Evolutionary conservation across 2,329 filamentous ascomycete species (phyloP).

Genomic region (Aspergillus oerlinghausenensis): DNA sequence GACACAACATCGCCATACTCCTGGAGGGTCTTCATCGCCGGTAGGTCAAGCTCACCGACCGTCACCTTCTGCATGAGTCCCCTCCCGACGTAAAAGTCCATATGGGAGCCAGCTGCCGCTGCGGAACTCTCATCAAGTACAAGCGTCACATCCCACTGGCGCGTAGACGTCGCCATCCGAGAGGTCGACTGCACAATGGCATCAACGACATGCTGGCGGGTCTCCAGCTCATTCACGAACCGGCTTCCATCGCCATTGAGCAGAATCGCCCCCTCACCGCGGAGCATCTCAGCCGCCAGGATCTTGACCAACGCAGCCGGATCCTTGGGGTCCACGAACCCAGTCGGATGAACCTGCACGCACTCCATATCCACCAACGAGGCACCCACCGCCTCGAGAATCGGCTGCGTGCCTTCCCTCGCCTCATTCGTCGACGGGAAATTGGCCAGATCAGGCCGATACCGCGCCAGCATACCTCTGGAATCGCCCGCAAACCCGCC

Average conservation of each 20-base stretch:
- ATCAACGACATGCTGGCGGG: slow-evolving; percentile 52
- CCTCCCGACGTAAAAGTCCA: slow-evolving; percentile 62
- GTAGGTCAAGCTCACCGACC: slow-evolving; percentile 45
- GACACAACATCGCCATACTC: slow-evolving; percentile 47
- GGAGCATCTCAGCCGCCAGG: slow-evolving; percentile 58
- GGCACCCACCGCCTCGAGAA: slow-evolving; percentile 39
- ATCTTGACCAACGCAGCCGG: slow-evolving; percentile 52
- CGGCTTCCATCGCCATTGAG: slow-evolving; percentile 44
- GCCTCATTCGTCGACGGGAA: slow-evolving; percentile 62
- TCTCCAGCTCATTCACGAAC: slow-evolving; percentile 62
- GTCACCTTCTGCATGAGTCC: slow-evolving; percentile 55
- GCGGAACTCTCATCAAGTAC: slow-evolving; percentile 58
- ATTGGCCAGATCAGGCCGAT: slow-evolving; percentile 56
- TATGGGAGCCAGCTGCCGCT: slow-evolving; percentile 49
- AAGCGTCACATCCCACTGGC: slow-evolving; percentile 57
- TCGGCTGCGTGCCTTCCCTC: slow-evolving; percentile 49
- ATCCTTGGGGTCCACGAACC: slow-evolving; percentile 55
- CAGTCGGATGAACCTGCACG: slow-evolving; percentile 63
- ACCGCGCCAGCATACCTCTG: slow-evolving; percentile 50
- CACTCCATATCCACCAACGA: slow-evolving; percentile 43
- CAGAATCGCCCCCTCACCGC: slow-evolving; percentile 60
- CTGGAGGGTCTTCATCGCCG: slow-evolving; percentile 42
- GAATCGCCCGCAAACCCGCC: slow-evolving; percentile 63
- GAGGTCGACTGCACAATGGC: slow-evolving; percentile 43
- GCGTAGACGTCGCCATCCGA: slow-evolving; percentile 24